A percentile compares a stretch with the other conserved stretches of the same genome.
phyloP scores from a whole-genome alignment of 345 rosid genomes.

The Salix suchowensis region DNA sequence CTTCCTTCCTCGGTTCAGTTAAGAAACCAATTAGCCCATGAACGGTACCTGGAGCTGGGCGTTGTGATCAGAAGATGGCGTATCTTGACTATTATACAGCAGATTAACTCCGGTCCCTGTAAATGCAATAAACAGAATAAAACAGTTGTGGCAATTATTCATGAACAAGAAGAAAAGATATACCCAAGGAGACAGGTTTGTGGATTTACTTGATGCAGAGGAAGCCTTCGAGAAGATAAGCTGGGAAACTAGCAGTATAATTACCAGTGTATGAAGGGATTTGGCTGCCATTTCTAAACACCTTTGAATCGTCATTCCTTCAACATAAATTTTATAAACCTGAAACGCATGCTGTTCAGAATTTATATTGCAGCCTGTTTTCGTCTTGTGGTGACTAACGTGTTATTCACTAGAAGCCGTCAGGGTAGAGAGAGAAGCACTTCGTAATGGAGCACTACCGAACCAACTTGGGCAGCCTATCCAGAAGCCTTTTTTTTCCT shows the following conservation, averaged over 20 bases:
- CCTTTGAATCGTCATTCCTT: not conserved
- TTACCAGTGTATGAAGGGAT: not conserved
- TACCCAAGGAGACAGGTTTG: not conserved
- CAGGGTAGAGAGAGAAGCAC: not conserved
- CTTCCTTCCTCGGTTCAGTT: not conserved
- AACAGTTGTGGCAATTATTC: not conserved
- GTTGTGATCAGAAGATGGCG: not conserved
- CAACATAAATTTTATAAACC: too few species aligned
- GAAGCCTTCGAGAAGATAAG: slow-evolving; percentile 2
- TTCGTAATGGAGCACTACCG: not conserved
- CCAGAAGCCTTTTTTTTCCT: not conserved
- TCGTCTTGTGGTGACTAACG: not conserved
- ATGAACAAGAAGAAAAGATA: not conserved
- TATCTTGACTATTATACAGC: not conserved
- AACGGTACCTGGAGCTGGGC: not conserved
- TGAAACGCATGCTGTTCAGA: not conserved
- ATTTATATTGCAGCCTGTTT: not conserved
- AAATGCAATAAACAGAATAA: not conserved
- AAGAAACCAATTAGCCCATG: not conserved
- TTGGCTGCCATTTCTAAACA: not conserved
- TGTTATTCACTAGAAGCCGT: not conserved
- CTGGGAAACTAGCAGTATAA: not conserved
- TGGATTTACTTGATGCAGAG: slow-evolving; percentile 2
- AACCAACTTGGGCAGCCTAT: not conserved
- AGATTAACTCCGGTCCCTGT: not conserved